Percentiles rank a stretch among this genome's conserved stretches.
These are phyloP conservation scores for Globisporangium irregulare DNA, from an alignment of 352 stramenopile species.

Conservation along the genomic window DNA sequence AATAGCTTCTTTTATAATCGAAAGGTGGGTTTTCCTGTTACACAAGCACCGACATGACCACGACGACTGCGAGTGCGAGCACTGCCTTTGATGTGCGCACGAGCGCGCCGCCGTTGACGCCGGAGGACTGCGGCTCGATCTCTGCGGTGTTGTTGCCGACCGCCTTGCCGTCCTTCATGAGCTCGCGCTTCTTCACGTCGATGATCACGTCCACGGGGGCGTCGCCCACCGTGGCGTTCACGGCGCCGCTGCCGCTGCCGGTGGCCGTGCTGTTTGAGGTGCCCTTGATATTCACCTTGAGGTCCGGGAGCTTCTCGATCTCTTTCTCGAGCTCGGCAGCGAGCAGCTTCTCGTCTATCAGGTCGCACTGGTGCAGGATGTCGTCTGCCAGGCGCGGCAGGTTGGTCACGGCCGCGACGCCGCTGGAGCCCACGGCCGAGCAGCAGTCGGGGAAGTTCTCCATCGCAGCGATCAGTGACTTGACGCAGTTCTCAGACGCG, in stretches of 20 bases:
- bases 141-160: constrained; percentile 8
- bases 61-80: constrained; percentile 6
- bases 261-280: constrained; percentile 1
- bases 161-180: constrained; percentile 25
- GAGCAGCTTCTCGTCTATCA: constrained; percentile 20
- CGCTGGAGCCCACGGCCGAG: constrained; percentile 8
- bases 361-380: constrained; percentile 27
- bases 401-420: constrained; percentile 15
- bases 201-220: constrained; percentile 34
- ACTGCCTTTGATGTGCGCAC: constrained; percentile 8
- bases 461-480: constrained; percentile 25
- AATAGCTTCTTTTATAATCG: not conserved
- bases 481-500: constrained; percentile 19
- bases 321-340: constrained; percentile 15
- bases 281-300: constrained; percentile 29
- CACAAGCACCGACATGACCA: constrained; percentile 4
- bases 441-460: constrained; percentile 29
- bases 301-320: constrained; percentile 23
- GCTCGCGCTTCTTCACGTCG: constrained; percentile 42
- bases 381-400: constrained; percentile 22
- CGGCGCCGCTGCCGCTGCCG: not conserved
- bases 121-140: constrained; percentile 6
- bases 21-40: not conserved
- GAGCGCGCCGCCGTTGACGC: not conserved
- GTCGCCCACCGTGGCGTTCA: constrained; percentile 1